Conservation (phyloP, 2,329 filamentous ascomycete genomes). For the Sporothrix protearum region DNA sequence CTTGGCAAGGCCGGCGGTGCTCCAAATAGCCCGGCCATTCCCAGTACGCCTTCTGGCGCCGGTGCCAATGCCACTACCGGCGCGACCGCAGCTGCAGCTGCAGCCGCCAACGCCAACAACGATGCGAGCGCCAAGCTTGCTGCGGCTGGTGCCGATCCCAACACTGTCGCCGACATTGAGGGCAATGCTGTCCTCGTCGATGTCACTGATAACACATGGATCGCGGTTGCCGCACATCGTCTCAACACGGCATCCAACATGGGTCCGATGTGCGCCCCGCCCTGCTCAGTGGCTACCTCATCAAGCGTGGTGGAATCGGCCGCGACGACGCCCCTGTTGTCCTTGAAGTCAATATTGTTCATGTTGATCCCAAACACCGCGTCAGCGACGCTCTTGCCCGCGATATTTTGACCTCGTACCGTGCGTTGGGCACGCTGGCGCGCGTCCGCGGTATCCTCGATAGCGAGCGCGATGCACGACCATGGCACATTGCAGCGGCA, state of each 20-base stretch:
- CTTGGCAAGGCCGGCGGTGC: conserved; percentile 3
- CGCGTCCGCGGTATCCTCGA: conserved; percentile 62
- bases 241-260: conserved; percentile 57
- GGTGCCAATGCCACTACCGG: not conserved
- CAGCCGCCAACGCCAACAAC: not conserved
- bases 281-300: conserved; percentile 61
- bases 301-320: conserved; percentile 58
- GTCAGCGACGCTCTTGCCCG: conserved; percentile 62
- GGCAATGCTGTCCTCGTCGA: conserved; percentile 69
- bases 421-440: conserved; percentile 65
- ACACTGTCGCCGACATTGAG: conserved; percentile 41
- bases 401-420: conserved; percentile 67
- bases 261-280: conserved; percentile 54
- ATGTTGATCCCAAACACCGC: conserved; percentile 51
- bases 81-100: not conserved
- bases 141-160: conserved; percentile 32
- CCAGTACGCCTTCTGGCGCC: not conserved
- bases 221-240: conserved; percentile 64
- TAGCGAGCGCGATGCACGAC: conserved; percentile 59
- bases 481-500: conserved; percentile 73
- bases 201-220: conserved; percentile 71
- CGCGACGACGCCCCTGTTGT: conserved; percentile 56
- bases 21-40: conserved; percentile 20
- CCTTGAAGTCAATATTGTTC: conserved; percentile 63
- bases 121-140: conserved; percentile 32